phyloP scores from a whole-genome alignment of 2,329 filamentous ascomycete genomes.

The Penicillium nordicum region DNA sequence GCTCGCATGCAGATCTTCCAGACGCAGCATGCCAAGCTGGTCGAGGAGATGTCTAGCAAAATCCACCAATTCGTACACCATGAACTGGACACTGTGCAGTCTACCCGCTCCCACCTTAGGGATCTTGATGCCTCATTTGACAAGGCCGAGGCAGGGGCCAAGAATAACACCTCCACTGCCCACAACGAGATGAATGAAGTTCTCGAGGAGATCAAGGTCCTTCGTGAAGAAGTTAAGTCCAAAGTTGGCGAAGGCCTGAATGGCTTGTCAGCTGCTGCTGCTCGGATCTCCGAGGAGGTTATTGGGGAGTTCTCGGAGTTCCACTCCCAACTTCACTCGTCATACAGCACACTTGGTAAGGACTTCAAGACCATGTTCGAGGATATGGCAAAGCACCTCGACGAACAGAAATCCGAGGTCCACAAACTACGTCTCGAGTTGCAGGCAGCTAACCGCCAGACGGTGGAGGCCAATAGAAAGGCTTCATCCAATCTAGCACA shows the following conservation, averaged over 20 bases:
- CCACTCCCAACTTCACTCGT: constrained; percentile 75
- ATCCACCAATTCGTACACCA: constrained; percentile 74
- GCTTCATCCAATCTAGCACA: constrained; percentile 66
- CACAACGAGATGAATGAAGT: constrained; percentile 87
- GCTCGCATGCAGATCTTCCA: constrained; percentile 69
- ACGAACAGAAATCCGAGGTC: constrained; percentile 72
- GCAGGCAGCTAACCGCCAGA: constrained; percentile 63
- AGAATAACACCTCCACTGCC: constrained; percentile 50
- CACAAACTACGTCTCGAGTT: constrained; percentile 70
- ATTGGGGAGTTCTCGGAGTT: constrained; percentile 81
- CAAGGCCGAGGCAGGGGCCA: constrained; percentile 64
- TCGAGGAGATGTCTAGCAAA: constrained; percentile 63
- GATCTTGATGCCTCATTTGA: constrained; percentile 66
- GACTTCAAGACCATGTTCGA: constrained; percentile 88
- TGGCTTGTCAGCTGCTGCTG: constrained; percentile 76
- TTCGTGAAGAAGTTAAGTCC: constrained; percentile 82
- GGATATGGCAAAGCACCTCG: constrained; percentile 69
- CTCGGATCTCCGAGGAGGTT: constrained; percentile 85
- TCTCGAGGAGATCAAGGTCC: constrained; percentile 84
- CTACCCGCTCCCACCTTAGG: constrained; percentile 67
- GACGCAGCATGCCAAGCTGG: constrained; percentile 66
- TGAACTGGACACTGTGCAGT: constrained; percentile 68
- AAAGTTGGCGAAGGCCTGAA: constrained; percentile 81
- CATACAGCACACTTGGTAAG: constrained; percentile 76
- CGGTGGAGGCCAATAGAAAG: constrained; percentile 64